These are phyloP conservation scores for Blastocystis sp. DNA, from an alignment of 352 stramenopile species.

Conservation along the genomic window DNA sequence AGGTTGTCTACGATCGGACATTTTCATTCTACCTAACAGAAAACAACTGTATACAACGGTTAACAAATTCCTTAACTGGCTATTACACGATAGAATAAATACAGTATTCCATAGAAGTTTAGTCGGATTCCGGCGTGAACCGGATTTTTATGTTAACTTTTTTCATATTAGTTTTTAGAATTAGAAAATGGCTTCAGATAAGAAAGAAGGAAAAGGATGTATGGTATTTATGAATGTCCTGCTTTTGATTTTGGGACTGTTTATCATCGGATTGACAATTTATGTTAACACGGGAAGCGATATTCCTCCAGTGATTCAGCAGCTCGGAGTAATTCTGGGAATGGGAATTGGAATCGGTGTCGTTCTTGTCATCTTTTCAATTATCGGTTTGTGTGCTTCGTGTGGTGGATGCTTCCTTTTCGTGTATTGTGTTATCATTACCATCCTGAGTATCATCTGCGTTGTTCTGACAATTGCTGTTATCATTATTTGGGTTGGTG, in stretches of 20 bases:
- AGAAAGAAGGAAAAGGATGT: not conserved
- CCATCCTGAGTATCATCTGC: not conserved
- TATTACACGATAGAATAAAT: too few species aligned
- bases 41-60: too few species aligned
- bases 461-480: not conserved
- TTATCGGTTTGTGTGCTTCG: conserved; percentile 24
- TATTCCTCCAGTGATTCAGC: not conserved
- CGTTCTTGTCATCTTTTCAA: not conserved
- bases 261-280: not conserved
- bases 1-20: too few species aligned
- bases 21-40: too few species aligned
- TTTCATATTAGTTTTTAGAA: not conserved
- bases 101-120: not conserved
- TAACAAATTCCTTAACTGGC: too few species aligned
- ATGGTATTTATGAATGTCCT: conserved; percentile 40
- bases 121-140: conserved; percentile 2
- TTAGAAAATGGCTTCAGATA: conserved; percentile 17
- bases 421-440: not conserved
- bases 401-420: conserved; percentile 29
- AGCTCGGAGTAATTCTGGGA: not conserved
- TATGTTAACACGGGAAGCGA: not conserved
- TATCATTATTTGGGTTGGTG: not conserved
- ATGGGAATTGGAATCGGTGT: not conserved
- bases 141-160: not conserved
- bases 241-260: not conserved